Percentiles rank a stretch among this genome's conserved stretches.
phyloP scores from a whole-genome alignment of 1,139 yeast genomes.

The Geotrichum bryndzae region DNA sequence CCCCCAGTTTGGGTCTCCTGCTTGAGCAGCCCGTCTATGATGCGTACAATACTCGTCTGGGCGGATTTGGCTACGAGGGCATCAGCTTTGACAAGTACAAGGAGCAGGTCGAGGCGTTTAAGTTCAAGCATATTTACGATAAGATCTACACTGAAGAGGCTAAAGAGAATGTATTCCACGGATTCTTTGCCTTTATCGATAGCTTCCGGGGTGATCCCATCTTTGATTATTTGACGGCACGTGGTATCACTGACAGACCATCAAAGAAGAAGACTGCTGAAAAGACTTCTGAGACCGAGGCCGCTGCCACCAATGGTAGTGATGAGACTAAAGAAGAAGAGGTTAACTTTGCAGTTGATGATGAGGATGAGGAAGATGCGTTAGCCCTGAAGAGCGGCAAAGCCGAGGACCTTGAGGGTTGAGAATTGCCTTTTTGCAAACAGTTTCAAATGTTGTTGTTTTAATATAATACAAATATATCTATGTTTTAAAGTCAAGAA shows the following conservation, averaged over 20 bases:
- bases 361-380: slow-evolving; percentile 22
- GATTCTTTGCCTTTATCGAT: slow-evolving; percentile 84
- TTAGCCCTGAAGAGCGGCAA: slow-evolving; percentile 39
- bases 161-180: slow-evolving; percentile 78
- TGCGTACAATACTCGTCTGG: slow-evolving; percentile 66
- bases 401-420: neutral
- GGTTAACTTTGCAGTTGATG: slow-evolving; percentile 25
- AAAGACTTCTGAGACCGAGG: slow-evolving; percentile 22
- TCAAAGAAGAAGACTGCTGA: slow-evolving; percentile 19
- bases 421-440: neutral
- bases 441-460: neutral
- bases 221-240: slow-evolving; percentile 71
- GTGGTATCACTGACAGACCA: slow-evolving; percentile 41
- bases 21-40: slow-evolving; percentile 91
- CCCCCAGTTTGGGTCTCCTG: slow-evolving; percentile 89
- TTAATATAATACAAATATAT: neutral
- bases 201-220: slow-evolving; percentile 57
- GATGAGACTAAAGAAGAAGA: slow-evolving; percentile 30
- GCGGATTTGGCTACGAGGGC: slow-evolving; percentile 72
- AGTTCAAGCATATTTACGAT: slow-evolving; percentile 82
- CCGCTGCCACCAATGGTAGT: slow-evolving; percentile 14
- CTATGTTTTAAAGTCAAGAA: too few relatives aligned
- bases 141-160: slow-evolving; percentile 87
- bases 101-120: slow-evolving; percentile 74
- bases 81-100: slow-evolving; percentile 64